A percentile compares a stretch with the other conserved stretches of the same genome.
phyloP scores from a whole-genome alignment of 352 stramenopile species.

The Globisporangium perplexum region DNA sequence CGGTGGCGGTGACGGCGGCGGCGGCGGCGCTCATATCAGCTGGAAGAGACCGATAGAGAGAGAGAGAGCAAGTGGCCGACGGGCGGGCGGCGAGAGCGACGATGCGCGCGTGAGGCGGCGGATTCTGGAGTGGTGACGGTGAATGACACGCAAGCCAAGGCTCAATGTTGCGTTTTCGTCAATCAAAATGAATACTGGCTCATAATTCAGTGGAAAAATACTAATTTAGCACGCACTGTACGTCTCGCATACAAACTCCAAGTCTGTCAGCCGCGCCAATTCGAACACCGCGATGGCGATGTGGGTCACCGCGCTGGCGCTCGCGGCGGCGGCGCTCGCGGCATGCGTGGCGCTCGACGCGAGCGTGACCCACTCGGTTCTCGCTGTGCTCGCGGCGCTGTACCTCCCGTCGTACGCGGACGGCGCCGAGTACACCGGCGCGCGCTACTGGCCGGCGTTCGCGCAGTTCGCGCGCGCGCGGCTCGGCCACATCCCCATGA shows the following conservation, averaged over 20 bases:
- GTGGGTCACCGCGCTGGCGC: slow-evolving; percentile 26
- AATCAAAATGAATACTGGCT: too few relatives aligned
- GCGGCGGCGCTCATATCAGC: neutral
- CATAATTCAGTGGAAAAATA: too few relatives aligned
- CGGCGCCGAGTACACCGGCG: slow-evolving; percentile 45
- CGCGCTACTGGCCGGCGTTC: slow-evolving; percentile 56
- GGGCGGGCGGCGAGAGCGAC: neutral
- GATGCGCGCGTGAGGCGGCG: neutral
- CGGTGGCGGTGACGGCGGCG: slow-evolving; percentile 13
- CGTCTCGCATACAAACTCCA: too few relatives aligned
- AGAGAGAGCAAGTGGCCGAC: neutral
- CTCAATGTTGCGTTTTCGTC: too few relatives aligned
- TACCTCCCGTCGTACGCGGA: slow-evolving; percentile 62
- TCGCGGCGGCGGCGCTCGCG: slow-evolving; percentile 23
- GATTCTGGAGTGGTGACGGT: neutral
- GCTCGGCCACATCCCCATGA: slow-evolving; percentile 37
- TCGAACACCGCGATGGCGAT: slow-evolving; percentile 4
- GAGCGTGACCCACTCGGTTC: slow-evolving; percentile 13
- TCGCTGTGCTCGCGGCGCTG: slow-evolving; percentile 19
- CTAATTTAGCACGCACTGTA: too few relatives aligned
- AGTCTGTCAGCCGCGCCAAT: too few relatives aligned
- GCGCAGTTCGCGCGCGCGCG: slow-evolving; percentile 25
- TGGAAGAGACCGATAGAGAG: too few relatives aligned
- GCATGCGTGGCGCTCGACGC: slow-evolving; percentile 23
- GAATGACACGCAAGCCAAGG: neutral